Evolutionary conservation across 2,329 filamentous ascomycete species (phyloP), one percentile per base, ranked within the genome.

Genomic region (Pseudocercospora fuligena): DNA sequence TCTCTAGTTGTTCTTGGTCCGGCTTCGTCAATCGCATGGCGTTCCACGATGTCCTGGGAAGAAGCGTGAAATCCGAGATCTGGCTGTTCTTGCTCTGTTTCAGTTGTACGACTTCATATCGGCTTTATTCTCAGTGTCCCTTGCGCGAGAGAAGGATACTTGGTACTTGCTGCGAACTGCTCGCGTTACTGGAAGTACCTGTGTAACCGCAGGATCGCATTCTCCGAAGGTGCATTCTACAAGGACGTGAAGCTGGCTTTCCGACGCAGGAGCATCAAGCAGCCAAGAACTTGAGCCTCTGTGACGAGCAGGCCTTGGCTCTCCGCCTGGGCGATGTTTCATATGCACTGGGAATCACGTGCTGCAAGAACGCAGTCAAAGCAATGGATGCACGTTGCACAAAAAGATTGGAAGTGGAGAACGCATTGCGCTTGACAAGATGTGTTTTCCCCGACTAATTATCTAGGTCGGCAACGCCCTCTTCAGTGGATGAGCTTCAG

Each of bases 401-500:
- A 36, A 36, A 14, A 14, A 36, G 12, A 33, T 33, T 8, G 12
- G 31, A 33, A 12, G 11, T 33, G 31, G 31, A 33, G 31, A 33
- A 33, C 4, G 29, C 11, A 8, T 8, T 12, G 11, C 12, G 33
- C 16, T 43, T 11, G 3, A 43, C 12, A 40, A 5, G 36, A n/a
- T 40, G 9, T n/a, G 40, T 43, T 19, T 43, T 43, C 40, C 16
- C 19, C 16, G 40, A 40, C 36, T 4, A 6, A 16, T 4, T 19
- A 43, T n/a, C 40, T 43, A 43, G 16, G 40, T 43, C 31, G 68
- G 61, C 46, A 66, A 33, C 9, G 75, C 66, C 62, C 75, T 69
- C 57, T 75, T 75, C 59, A 84, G 83, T 1, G 82, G 81, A 78
- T 84, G 82, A 9, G 82, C 82, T 70, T 84, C 82, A 5, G 82